Percentiles rank a stretch among this genome's conserved stretches.
These are phyloP conservation scores for Pelargonium myrrhifolium DNA, from an alignment of 441 rosid species.

Conservation along the genomic window DNA sequence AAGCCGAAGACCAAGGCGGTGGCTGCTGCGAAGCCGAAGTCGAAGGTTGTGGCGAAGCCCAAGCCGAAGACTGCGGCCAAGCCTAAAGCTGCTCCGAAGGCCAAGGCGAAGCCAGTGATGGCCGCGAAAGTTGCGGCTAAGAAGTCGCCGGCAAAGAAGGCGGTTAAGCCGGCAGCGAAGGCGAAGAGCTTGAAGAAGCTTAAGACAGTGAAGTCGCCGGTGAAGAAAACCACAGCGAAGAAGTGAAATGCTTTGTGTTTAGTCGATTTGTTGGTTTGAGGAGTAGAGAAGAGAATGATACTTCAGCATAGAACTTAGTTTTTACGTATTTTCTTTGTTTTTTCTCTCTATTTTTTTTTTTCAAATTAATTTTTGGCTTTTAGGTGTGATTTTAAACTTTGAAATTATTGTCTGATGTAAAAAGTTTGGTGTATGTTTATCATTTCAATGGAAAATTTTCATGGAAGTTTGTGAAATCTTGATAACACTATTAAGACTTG, in stretches of 20 bases:
- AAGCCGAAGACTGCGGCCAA: constrained; percentile 24
- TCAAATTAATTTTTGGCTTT: not conserved
- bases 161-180: not conserved
- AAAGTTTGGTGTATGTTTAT: not conserved
- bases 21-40: not conserved
- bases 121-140: not conserved
- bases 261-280: not conserved
- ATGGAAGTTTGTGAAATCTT: no score
- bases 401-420: not conserved
- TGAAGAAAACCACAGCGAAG: not conserved
- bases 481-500: not conserved
- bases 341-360: no score
- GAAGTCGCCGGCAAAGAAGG: not conserved
- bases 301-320: no score
- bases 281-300: not conserved
- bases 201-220: not conserved
- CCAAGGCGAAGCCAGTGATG: not conserved
- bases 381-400: not conserved
- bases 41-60: constrained; percentile 21
- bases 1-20: not conserved
- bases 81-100: constrained; percentile 15
- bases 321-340: no score
- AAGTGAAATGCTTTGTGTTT: not conserved
- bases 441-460: not conserved
- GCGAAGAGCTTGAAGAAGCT: not conserved